Base-by-base conservation (phyloP, 2,329 filamentous ascomycete species). In the Penicillium sp. region DNA sequence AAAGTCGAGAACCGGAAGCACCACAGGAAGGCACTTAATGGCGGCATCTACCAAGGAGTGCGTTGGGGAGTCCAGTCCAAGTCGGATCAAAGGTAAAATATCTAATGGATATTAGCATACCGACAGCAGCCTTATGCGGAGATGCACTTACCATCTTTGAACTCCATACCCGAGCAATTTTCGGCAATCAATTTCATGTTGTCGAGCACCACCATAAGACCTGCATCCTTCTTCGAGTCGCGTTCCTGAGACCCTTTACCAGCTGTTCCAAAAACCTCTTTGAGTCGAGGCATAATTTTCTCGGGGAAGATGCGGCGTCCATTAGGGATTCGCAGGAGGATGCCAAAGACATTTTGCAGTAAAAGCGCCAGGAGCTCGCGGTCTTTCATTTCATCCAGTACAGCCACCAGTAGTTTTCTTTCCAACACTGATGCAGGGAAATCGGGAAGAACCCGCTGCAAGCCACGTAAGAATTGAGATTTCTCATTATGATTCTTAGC, bases 391-490 rank as follows among this genome's bases (percentile, higher is more conserved):
- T 99, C 93, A 49, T 99, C 94, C 2, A 99, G 75, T 42, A 99
- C 74, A 0, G 89, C 92, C 0, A 90, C 91, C 2, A 99, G 76
- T 7, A 99, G 81, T 72, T 99, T 99, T 76, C 91, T 96, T 68
- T 96, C 94, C 70, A 97, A 84, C 2, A 99, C 92, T 0, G 90
- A 90, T 57, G 89, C 90, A 2, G 94, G 94, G 65, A 99, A 99
- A 31, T 94, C 94, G 0, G 89, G 87, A 51, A 99, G 74, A 10
- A 99, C 91, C 48, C 90, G 88, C 60, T 87, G 86, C 9, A 99
- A 77, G 0, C 94, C 94, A 49, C 90, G 85, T 81, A 99, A 84
- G 69, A 99, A 99, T 52, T 91, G 87, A 6, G 87, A 82, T 70
- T 99, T 99, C 67, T 99, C 94, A 57, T 85, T 89, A 0, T 89